Conservation (phyloP, 805 yeast genomes). For the Torulaspora gathmanii region DNA sequence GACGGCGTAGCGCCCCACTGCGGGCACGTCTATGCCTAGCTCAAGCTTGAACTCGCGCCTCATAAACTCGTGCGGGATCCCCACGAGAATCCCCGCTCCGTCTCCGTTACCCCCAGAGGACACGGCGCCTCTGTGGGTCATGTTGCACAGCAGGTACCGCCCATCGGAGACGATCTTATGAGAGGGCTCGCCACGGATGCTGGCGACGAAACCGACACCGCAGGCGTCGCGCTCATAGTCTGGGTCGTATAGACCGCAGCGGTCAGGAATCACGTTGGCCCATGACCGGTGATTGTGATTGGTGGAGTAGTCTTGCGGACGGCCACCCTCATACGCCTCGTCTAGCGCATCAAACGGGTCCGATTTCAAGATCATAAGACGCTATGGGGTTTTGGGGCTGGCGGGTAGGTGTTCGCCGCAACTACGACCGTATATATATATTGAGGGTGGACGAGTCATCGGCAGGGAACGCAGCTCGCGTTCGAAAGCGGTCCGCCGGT, state of each 20-base stretch:
- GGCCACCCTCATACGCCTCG: conserved; percentile 33
- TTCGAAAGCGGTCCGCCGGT: too few species aligned
- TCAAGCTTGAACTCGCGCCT: conserved; percentile 74
- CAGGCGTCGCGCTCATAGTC: conserved; percentile 94
- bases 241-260: conserved; percentile 90
- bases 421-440: too few species aligned
- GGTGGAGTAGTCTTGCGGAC: conserved; percentile 15
- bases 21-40: conserved; percentile 64
- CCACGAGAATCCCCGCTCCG: conserved; percentile 95
- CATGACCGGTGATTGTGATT: conserved; percentile 61
- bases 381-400: too few species aligned
- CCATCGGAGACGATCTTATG: conserved; percentile 95
- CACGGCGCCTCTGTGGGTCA: conserved; percentile 99
- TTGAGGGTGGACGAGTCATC: too few species aligned
- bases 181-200: conserved; percentile 79
- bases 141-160: conserved; percentile 78
- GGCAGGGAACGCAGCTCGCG: too few species aligned
- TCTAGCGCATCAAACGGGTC: conserved; percentile 28
- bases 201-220: conserved; percentile 97
- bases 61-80: conserved; percentile 87
- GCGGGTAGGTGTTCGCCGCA: too few species aligned
- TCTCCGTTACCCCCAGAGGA: conserved; percentile 97
- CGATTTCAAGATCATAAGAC: conserved; percentile 18
- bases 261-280: conserved; percentile 84
- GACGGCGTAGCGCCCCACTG: conserved; percentile 83